These are phyloP conservation scores for Leccinum subgranulosum DNA, from an alignment of 768 basidiomycete genomes.

Conservation along the genomic window DNA sequence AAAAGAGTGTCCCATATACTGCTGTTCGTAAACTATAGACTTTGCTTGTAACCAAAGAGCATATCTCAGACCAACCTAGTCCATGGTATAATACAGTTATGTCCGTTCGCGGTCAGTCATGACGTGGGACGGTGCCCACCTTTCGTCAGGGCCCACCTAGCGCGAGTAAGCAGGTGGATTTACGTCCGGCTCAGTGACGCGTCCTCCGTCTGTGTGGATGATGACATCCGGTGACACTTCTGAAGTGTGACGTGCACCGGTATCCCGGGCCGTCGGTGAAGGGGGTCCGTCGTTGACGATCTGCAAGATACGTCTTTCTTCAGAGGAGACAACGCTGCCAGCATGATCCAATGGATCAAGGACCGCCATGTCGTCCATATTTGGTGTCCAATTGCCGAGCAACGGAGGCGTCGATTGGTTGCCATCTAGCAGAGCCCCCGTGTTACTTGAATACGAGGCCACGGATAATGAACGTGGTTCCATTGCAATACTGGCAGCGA, in stretches of 20 bases:
- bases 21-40: slow-evolving; percentile 18
- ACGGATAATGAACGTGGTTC: slow-evolving; percentile 23
- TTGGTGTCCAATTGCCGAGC: slow-evolving; percentile 13
- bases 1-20: slow-evolving; percentile 6
- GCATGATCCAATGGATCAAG: slow-evolving; percentile 17
- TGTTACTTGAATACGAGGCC: slow-evolving; percentile 14
- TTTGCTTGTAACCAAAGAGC: background rate
- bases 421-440: slow-evolving; percentile 7
- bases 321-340: slow-evolving; percentile 19
- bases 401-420: background rate
- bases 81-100: slow-evolving; percentile 2
- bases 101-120: slow-evolving; percentile 13
- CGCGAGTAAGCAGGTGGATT: slow-evolving; percentile 27
- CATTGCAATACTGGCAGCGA: slow-evolving; percentile 1
- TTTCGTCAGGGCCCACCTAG: slow-evolving; percentile 4
- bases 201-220: slow-evolving; percentile 29
- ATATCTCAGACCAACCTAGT: slow-evolving; percentile 9
- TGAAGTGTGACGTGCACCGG: background rate
- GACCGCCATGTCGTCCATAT: slow-evolving; percentile 18
- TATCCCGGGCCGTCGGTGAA: slow-evolving; percentile 15
- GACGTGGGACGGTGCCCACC: background rate
- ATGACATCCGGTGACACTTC: slow-evolving; percentile 13
- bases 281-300: slow-evolving; percentile 24
- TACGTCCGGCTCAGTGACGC: background rate
- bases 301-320: slow-evolving; percentile 28